A percentile compares a stretch with the other conserved stretches of the same genome.
These are phyloP conservation scores for Glonium stellatum DNA, from an alignment of 495 filamentous ascomycete genomes.

Conservation along the genomic window DNA sequence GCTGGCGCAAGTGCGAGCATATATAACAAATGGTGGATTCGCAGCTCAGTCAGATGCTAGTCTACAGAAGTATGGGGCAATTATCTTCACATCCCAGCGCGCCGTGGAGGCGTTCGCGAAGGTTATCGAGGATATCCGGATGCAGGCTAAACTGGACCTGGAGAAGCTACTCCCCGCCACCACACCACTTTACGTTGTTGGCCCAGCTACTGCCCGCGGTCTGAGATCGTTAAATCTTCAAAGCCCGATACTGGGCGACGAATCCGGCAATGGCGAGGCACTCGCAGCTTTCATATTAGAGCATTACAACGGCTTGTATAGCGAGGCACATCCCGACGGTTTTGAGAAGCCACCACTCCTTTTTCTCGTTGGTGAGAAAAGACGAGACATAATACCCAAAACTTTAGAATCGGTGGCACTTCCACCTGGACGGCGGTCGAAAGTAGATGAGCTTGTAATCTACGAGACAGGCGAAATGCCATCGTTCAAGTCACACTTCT, in stretches of 20 bases:
- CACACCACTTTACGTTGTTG: slow-evolving; percentile 77
- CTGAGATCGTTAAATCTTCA: slow-evolving; percentile 50
- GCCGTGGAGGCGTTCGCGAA: slow-evolving; percentile 78
- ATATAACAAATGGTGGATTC: slow-evolving; percentile 36
- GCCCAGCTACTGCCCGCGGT: slow-evolving; percentile 77
- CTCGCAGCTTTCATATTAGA: slow-evolving; percentile 69
- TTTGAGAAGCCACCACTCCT: slow-evolving; percentile 55
- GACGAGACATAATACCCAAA: slow-evolving; percentile 80
- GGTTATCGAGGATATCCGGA: slow-evolving; percentile 45
- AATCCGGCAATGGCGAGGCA: slow-evolving; percentile 74
- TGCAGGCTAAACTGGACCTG: slow-evolving; percentile 6
- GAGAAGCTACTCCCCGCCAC: slow-evolving; percentile 38
- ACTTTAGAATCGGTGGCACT: slow-evolving; percentile 54
- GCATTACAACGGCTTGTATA: slow-evolving; percentile 50
- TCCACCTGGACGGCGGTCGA: slow-evolving; percentile 41
- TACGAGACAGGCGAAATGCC: slow-evolving; percentile 80
- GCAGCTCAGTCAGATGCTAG: not conserved
- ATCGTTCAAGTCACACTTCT: slow-evolving; percentile 63
- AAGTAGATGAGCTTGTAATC: slow-evolving; percentile 69
- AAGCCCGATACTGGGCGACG: slow-evolving; percentile 49
- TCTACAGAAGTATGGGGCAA: slow-evolving; percentile 58
- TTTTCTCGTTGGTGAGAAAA: slow-evolving; percentile 81
- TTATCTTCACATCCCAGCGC: slow-evolving; percentile 91
- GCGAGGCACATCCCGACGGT: not conserved
- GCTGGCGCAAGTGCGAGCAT: slow-evolving; percentile 39